phyloP scores from a whole-genome alignment of 2,329 filamentous ascomycete genomes.

The Pestalotiopsis sp. region DNA sequence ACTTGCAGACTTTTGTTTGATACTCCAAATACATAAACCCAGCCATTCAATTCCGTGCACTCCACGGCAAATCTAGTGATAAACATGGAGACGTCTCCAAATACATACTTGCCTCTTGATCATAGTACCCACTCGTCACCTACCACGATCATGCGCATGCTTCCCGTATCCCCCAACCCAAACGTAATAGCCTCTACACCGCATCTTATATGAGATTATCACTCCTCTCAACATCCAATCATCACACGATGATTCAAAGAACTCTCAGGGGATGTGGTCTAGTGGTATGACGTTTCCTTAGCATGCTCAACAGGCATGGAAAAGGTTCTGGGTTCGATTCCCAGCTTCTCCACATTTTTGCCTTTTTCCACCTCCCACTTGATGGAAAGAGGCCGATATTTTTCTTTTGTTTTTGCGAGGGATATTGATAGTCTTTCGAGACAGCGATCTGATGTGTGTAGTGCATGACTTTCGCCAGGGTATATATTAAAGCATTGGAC shows the following conservation, averaged over 20 bases:
- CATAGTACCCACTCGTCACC: conserved; percentile 2
- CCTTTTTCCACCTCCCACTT: not conserved
- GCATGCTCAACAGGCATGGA: conserved; percentile 16
- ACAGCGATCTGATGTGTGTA: no score
- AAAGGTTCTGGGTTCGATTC: conserved; percentile 20
- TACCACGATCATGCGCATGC: not conserved
- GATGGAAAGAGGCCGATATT: not conserved
- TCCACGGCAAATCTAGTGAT: not conserved
- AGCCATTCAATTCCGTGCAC: not conserved
- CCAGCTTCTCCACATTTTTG: conserved; percentile 16
- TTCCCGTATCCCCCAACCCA: not conserved
- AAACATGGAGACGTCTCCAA: not conserved
- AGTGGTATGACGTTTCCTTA: conserved; percentile 19
- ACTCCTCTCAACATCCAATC: not conserved
- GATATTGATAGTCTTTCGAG: no score
- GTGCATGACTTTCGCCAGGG: no score
- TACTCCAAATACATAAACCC: no score
- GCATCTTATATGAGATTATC: not conserved
- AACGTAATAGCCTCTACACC: not conserved
- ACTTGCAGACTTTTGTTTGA: no score
- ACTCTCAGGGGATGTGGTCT: conserved; percentile 11
- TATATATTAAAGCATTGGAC: no score
- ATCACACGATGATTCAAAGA: not conserved
- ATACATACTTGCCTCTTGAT: not conserved
- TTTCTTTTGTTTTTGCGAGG: not conserved